Conservation (phyloP, 164 flowering plant species). For the Houttuynia cordata region DNA sequence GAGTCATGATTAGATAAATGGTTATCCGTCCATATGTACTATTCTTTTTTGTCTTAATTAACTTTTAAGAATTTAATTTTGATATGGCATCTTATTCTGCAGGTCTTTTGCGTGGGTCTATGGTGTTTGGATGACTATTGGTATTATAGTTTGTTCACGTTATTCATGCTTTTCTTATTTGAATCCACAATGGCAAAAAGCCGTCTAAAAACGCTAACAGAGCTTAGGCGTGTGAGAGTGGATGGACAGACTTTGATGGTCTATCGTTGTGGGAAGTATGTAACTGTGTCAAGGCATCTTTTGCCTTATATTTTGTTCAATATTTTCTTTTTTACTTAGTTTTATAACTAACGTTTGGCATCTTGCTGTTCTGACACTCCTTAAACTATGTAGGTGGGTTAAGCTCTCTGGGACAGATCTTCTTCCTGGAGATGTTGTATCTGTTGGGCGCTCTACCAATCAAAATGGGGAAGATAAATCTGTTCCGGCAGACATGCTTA, state of each 20-base stretch:
- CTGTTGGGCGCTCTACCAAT: constrained; percentile 81
- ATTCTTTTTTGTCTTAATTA: not conserved
- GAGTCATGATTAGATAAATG: not conserved
- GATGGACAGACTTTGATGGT: constrained; percentile 83
- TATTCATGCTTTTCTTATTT: constrained; percentile 94
- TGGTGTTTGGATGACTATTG: constrained; percentile 99
- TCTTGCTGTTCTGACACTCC: constrained; percentile 5
- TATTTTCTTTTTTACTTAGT: not conserved
- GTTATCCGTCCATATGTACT: not conserved
- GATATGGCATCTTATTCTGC: constrained; percentile 1
- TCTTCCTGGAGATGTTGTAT: constrained; percentile 94
- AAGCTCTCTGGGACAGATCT: constrained; percentile 84
- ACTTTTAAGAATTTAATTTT: not conserved
- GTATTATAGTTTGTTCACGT: constrained; percentile 96
- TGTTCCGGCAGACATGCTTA: constrained; percentile 97
- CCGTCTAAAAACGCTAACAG: constrained; percentile 84
- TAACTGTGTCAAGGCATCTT: constrained; percentile 1
- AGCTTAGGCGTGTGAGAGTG: constrained; percentile 92
- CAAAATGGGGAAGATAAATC: constrained; percentile 79
- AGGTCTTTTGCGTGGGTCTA: constrained; percentile 98
- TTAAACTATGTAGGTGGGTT: constrained; percentile 58
- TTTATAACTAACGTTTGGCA: not conserved
- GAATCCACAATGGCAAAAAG: constrained; percentile 99
- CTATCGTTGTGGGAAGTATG: constrained; percentile 95
- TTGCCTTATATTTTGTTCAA: not conserved